Evolutionary conservation across 1,139 yeast genomes (phyloP).

Genomic region (Diutina sp.): DNA sequence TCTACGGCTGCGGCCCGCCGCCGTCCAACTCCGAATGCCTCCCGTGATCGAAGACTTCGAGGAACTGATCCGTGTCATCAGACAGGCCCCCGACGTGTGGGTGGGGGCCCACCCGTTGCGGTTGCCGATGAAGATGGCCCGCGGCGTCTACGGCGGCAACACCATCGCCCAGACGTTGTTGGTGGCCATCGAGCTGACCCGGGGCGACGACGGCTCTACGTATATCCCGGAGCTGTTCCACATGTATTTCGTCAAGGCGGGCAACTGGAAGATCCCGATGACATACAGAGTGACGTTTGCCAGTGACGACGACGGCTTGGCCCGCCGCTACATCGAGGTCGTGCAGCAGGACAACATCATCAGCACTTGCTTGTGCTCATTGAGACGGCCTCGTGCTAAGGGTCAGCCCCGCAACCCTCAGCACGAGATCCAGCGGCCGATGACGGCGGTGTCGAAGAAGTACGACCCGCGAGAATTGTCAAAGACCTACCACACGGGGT

Average conservation of each 20-base stretch:
- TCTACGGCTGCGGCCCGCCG: not conserved
- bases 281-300: constrained; percentile 45
- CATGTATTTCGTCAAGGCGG: constrained; percentile 31
- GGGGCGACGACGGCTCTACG: constrained; percentile 5
- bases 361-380: constrained; percentile 19
- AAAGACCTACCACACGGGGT: constrained; percentile 25
- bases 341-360: constrained; percentile 17
- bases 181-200: constrained; percentile 41
- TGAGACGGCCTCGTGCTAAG: constrained; percentile 11
- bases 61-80: constrained; percentile 24
- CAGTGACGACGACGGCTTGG: constrained; percentile 19
- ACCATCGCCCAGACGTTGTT: constrained; percentile 59
- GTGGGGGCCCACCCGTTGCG: constrained; percentile 26
- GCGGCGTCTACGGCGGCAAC: constrained; percentile 76
- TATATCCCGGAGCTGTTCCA: constrained; percentile 27
- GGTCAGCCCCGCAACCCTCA: constrained; percentile 2
- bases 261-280: constrained; percentile 35
- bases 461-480: constrained; percentile 18
- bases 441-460: constrained; percentile 12
- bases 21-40: not conserved
- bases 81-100: constrained; percentile 17
- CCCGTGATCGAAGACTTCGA: constrained; percentile 15
- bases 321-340: constrained; percentile 17
- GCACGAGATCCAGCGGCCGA: constrained; percentile 9
- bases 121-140: constrained; percentile 35